Conservation (phyloP, 192 early-diverging fungal species). For the Neocallimastix lanati region DNA sequence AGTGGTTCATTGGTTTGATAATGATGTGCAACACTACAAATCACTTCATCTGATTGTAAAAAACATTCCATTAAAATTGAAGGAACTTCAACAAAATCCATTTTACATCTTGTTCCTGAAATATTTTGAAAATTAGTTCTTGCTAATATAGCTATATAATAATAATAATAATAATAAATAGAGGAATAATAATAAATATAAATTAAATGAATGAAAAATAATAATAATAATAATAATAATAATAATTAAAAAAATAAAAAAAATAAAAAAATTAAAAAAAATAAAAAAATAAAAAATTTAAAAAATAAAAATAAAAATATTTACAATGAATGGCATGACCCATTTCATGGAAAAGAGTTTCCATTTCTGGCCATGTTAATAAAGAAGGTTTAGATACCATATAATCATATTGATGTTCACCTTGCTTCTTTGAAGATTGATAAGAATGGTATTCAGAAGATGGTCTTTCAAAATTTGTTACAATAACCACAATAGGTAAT, state of each 20-base stretch:
- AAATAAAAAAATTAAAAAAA: too few species aligned
- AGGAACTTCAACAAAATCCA: conserved; percentile 95
- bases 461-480: conserved; percentile 16
- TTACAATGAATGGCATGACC: conserved; percentile 92
- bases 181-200: too few species aligned
- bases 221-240: too few species aligned
- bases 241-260: too few species aligned
- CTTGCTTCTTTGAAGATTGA: not conserved
- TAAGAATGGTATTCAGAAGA: not conserved
- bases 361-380: conserved; percentile 64
- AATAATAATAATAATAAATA: too few species aligned
- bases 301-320: too few species aligned
- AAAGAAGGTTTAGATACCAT: conserved; percentile 24
- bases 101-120: conserved; percentile 76
- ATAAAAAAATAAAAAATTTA: too few species aligned
- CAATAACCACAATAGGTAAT: conserved; percentile 30
- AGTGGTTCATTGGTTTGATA: conserved; percentile 46
- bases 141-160: conserved; percentile 76
- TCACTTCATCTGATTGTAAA: conserved; percentile 49
- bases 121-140: conserved; percentile 93
- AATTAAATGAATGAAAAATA: too few species aligned
- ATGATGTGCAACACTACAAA: conserved; percentile 56
- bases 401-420: not conserved
- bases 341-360: conserved; percentile 98
- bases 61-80: conserved; percentile 92